These are phyloP conservation scores for Leishmania arabica DNA, from an alignment of 208 protist species.

Conservation along the genomic window DNA sequence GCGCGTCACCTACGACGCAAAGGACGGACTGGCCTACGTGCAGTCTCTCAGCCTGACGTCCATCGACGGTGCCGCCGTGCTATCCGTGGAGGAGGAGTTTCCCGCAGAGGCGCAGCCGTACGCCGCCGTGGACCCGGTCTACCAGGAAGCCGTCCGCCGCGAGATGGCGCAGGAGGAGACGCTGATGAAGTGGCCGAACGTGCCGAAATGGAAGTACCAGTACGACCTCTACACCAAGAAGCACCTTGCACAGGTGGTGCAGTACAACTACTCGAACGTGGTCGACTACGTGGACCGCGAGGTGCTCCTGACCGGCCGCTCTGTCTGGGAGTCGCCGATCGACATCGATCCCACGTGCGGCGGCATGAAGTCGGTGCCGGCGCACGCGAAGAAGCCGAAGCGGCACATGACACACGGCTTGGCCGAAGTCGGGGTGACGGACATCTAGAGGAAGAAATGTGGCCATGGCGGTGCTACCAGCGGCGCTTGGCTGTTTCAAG, in stretches of 20 bases:
- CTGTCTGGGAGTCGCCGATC: conserved; percentile 90
- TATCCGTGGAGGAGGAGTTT: conserved; percentile 44
- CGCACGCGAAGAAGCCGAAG: conserved; percentile 79
- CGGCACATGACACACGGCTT: conserved; percentile 71
- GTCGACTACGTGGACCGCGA: conserved; percentile 93
- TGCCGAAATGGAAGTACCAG: conserved; percentile 87
- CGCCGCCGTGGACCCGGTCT: conserved; percentile 64
- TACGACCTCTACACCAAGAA: conserved; percentile 81
- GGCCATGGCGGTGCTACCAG: neutral
- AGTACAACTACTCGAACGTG: conserved; percentile 92
- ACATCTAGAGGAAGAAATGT: conserved; percentile 48
- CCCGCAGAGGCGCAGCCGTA: conserved; percentile 47
- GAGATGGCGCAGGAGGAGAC: conserved; percentile 83
- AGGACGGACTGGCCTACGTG: conserved; percentile 71
- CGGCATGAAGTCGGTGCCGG: conserved; percentile 73
- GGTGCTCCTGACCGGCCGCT: conserved; percentile 87
- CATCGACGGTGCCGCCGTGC: conserved; percentile 74
- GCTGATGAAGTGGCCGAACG: conserved; percentile 87
- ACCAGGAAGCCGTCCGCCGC: conserved; percentile 68
- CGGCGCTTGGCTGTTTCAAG: neutral
- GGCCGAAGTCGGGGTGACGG: conserved; percentile 62
- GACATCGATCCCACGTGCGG: conserved; percentile 89
- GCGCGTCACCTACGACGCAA: conserved; percentile 73
- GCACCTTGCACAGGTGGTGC: conserved; percentile 75
- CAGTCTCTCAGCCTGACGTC: conserved; percentile 55